Percentiles rank a stretch among this genome's conserved stretches.
phyloP scores from a whole-genome alignment of 1,139 yeast species.

The Magnusiomyces starmeri region DNA sequence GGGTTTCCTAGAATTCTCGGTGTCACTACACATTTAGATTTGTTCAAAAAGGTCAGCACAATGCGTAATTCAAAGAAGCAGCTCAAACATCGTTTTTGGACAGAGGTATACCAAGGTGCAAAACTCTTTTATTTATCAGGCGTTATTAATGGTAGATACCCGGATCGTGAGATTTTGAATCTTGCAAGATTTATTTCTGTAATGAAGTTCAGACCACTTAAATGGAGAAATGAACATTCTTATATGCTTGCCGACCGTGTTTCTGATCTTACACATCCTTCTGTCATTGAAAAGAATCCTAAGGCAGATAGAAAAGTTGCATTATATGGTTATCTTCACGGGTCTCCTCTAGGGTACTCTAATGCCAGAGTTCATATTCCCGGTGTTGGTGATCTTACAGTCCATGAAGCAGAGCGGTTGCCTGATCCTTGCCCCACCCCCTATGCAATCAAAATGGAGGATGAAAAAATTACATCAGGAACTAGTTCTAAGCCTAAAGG shows the following conservation, averaged over 20 bases:
- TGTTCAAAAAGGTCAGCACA: conserved; percentile 84
- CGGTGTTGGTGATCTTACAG: conserved; percentile 86
- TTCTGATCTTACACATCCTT: conserved; percentile 94
- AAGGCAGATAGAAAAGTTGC: conserved; percentile 88
- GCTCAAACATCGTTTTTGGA: conserved; percentile 94
- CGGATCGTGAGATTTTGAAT: conserved; percentile 91
- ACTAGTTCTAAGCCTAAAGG: conserved; percentile 51
- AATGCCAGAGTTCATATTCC: conserved; percentile 86
- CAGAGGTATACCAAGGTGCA: conserved; percentile 98
- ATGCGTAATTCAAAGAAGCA: conserved; percentile 87
- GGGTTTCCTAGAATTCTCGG: conserved; percentile 98
- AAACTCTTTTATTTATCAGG: conserved; percentile 91
- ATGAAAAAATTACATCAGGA: conserved; percentile 66
- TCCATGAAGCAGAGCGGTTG: conserved; percentile 70
- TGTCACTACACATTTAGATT: conserved; percentile 89
- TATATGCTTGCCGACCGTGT: conserved; percentile 85
- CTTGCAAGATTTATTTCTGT: conserved; percentile 89
- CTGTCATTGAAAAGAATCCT: conserved; percentile 64
- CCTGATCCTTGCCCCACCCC: conserved; percentile 99
- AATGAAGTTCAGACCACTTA: conserved; percentile 95
- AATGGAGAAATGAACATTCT: conserved; percentile 99
- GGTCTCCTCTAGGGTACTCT: conserved; percentile 72
- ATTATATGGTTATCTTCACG: conserved; percentile 88
- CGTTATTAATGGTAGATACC: conserved; percentile 93
- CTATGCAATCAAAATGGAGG: conserved; percentile 74